Conservation (phyloP, 495 filamentous ascomycete genomes). For the Aspergillus haitiensis region DNA sequence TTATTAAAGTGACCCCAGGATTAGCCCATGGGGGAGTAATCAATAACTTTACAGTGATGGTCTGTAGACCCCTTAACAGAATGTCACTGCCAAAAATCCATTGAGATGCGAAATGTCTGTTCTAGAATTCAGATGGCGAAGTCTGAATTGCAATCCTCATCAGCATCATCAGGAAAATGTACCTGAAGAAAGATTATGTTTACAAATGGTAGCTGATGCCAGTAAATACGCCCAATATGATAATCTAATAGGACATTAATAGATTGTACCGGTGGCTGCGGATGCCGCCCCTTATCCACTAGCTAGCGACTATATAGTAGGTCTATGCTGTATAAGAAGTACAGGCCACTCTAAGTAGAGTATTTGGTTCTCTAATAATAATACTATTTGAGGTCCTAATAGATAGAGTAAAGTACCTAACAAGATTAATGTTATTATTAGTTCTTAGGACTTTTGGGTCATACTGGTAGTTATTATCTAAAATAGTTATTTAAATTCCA, state of each 20-base stretch:
- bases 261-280: background rate
- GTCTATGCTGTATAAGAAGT: background rate
- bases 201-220: too few relatives aligned
- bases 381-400: background rate
- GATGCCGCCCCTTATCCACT: background rate
- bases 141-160: too few relatives aligned
- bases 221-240: constrained; percentile 2
- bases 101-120: too few relatives aligned
- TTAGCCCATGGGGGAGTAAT: too few relatives aligned
- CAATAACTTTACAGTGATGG: too few relatives aligned
- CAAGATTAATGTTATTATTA: background rate
- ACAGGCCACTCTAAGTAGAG: background rate
- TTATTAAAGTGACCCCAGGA: too few relatives aligned
- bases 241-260: background rate
- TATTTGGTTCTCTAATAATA: background rate
- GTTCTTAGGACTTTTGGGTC: background rate
- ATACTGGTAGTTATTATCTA: background rate
- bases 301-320: background rate
- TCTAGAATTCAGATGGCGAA: too few relatives aligned
- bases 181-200: too few relatives aligned
- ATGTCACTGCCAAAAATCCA: too few relatives aligned
- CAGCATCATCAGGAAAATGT: too few relatives aligned
- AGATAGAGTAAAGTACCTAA: background rate
- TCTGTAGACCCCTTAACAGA: too few relatives aligned
- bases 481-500: background rate